Evolutionary conservation across 1,139 yeast genomes (phyloP), one percentile per base, ranked within the genome.

Genomic region (Yamadazyma friedrichii): DNA sequence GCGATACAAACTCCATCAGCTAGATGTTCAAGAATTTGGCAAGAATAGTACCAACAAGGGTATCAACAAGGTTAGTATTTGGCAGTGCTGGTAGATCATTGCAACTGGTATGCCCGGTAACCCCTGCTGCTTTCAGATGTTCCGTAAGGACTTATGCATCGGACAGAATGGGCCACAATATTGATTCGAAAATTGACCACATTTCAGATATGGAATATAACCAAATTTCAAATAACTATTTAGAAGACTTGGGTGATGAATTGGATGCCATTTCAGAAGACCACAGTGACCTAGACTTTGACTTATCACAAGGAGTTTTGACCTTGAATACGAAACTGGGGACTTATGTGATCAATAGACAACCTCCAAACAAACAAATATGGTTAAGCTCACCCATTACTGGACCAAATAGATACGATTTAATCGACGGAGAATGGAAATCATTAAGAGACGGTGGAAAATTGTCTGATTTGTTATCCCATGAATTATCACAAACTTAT

Each of bases 301-400:
- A 89, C 53, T 74, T 84, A 44, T 74, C 81, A 57, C 91, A 85
- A 45, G 97, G 97, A 3, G 96, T 89, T 10, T 64, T 89, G 66
- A 82, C 91, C 2, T 61, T 89, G 45, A 74, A 71, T 3, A 58
- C 85, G 27, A 76, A 80, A 2, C 65, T 70, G 29, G 96, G 96
- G 2, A 78, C 91, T 2, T 89, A 89, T 59, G 95, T 89, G 27
- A 82, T 91, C 52, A 91, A 89, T 66, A 88, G 88, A 58, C 96
- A 91, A 64, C 96, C 97, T 1, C 95, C 96, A 2, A 89, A 88
- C 62, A 84, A 84, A 61, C 98, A 89, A 60, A 83, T 89, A 32
- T 89, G 98, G 98, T 74, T 88, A 41, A 81, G 94, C 46, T 85
- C 95, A 31, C 98, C 98, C 0, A 56, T 87, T 4, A 85, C 94